Evolutionary conservation across 2,329 filamentous ascomycete genomes (phyloP).

Genomic region (Fulvia fulva): DNA sequence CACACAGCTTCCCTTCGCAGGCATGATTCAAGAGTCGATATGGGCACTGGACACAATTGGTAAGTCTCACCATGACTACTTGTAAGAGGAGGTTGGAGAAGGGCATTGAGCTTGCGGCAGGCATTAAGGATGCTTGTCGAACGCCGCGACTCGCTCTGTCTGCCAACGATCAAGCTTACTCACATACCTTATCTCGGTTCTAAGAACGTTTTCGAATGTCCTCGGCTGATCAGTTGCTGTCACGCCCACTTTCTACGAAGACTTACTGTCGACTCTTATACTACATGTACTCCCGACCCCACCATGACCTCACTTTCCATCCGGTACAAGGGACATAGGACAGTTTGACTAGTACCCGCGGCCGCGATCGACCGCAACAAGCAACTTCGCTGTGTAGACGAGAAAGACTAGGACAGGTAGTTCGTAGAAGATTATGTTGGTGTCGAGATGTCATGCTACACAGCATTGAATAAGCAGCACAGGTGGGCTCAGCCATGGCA

Average conservation of each 20-base stretch:
- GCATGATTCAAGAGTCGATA: conserved; percentile 8
- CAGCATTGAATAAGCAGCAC: neutral
- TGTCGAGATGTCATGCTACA: neutral
- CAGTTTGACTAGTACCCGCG: neutral
- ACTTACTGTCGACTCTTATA: neutral
- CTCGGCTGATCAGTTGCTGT: neutral
- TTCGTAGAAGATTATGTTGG: neutral
- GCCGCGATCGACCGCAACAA: neutral
- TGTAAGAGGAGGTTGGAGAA: neutral
- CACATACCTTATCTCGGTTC: neutral
- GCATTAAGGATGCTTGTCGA: too few species aligned
- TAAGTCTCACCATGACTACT: neutral
- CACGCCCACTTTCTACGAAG: neutral
- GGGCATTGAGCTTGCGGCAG: too few species aligned
- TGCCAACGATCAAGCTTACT: too few species aligned
- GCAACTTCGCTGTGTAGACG: neutral
- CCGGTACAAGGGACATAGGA: neutral
- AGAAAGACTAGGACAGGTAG: neutral
- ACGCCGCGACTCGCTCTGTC: too few species aligned
- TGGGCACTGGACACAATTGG: neutral
- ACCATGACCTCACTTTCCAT: too few species aligned
- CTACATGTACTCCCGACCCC: neutral
- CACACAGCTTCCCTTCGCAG: conserved; percentile 23
- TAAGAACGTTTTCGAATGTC: neutral
- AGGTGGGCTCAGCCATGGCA: too few species aligned